Evolutionary conservation across 1,284 basidiomycete genomes (phyloP).

Genomic region (Farysia itapuensis): DNA sequence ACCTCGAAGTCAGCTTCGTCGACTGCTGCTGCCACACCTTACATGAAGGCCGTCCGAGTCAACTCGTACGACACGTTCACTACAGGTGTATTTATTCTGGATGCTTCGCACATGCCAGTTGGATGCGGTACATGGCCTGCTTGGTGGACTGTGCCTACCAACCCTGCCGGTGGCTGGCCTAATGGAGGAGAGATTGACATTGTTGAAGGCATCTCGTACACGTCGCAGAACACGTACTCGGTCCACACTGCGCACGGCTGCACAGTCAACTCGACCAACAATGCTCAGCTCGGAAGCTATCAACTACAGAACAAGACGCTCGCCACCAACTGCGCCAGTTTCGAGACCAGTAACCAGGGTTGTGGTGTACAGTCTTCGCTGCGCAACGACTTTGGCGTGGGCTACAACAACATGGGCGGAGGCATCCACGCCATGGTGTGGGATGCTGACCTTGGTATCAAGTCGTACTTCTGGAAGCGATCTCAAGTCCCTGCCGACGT

Average conservation of each 20-base stretch:
- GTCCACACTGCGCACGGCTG: slow-evolving; percentile 40
- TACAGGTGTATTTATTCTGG: slow-evolving; percentile 40
- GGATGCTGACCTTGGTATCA: slow-evolving; percentile 61
- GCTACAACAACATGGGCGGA: slow-evolving; percentile 69
- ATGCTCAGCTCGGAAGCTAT: slow-evolving; percentile 18
- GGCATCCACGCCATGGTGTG: slow-evolving; percentile 61
- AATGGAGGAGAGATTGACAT: slow-evolving; percentile 51
- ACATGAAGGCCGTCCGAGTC: slow-evolving; percentile 34
- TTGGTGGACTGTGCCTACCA: slow-evolving; percentile 44
- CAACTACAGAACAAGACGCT: slow-evolving; percentile 33
- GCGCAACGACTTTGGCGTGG: slow-evolving; percentile 64
- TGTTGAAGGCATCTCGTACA: slow-evolving; percentile 45
- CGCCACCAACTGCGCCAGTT: slow-evolving; percentile 66
- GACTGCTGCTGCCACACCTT: slow-evolving; percentile 6
- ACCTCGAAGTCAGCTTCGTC: slow-evolving; percentile 2
- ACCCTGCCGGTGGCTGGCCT: slow-evolving; percentile 40
- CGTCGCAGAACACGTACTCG: slow-evolving; percentile 37
- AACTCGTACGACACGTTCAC: slow-evolving; percentile 38
- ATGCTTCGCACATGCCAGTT: slow-evolving; percentile 34
- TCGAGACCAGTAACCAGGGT: slow-evolving; percentile 67
- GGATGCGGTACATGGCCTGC: slow-evolving; percentile 54
- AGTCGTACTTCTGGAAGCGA: slow-evolving; percentile 67
- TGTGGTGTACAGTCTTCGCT: slow-evolving; percentile 67
- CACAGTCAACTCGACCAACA: slow-evolving; percentile 24
- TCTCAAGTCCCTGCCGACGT: slow-evolving; percentile 62